Base-by-base conservation (phyloP, 2,329 filamentous ascomycete genomes). In the Monilinia fructigena region DNA sequence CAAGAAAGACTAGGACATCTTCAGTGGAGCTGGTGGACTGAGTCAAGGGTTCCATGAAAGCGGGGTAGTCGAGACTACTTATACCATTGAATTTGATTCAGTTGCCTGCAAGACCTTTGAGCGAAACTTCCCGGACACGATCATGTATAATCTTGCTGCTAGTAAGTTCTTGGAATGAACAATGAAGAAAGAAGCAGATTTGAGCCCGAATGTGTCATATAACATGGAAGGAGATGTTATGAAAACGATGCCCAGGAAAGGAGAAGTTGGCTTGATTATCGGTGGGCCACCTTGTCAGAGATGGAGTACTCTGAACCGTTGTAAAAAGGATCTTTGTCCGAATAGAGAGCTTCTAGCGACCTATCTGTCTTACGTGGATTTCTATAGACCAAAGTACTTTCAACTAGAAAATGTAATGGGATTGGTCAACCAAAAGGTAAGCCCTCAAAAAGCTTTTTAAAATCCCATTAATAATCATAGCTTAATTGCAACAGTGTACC, bases 391-490 rank as follows among this genome's bases (percentile, higher is more conserved):
- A 1, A 68, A 68, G 28, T 73, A 74, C 42, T 69, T 71, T 38
- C 65, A 73, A 0, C 45, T 75, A 3, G 72, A 74, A 38, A 75
- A 75, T 67, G 73, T 73, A 18, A 20, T 14, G 23, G 69, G 62
- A 1, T 10, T 73, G 2, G 45, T 70, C 2, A 2, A 52, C 7
- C 65, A 69, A 52, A 52, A 45, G 18, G 69, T 68, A 56, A 60
- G 59, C 60, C 5, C 8, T 26, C 55, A 5, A 2, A 7, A 14
- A n/a, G 1, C 1, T 3, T 47, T n/a, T 23, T 3, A 16, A 26
- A 11, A 28, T 40, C 23, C 65, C 35, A 54, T 3, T 40, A 14
- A 47, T 7, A 52, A 28, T 40, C 20, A 62, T 63, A 63, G 63
- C 61, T 31, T 23, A 16, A 53, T 38, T 65, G 14, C 7, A 35